A percentile compares a stretch with the other conserved stretches of the same genome.
Conservation (phyloP, 768 basidiomycete genomes). For the Tylopilus intermedius region DNA sequence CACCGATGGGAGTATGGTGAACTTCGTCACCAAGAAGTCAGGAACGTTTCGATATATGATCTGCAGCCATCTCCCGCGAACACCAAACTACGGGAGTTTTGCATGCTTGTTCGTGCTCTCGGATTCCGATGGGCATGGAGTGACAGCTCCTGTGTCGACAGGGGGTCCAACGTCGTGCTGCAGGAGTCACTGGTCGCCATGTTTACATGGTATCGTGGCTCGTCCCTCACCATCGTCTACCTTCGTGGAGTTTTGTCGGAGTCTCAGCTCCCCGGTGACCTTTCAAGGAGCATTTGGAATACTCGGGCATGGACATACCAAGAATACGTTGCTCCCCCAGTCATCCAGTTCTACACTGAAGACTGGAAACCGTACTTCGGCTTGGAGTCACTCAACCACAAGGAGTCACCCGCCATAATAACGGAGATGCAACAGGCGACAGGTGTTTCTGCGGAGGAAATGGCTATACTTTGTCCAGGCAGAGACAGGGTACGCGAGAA, state of each 20-base stretch:
- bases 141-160: neutral
- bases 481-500: neutral
- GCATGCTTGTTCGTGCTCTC: neutral
- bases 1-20: neutral
- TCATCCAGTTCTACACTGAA: conserved; percentile 7
- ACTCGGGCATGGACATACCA: conserved; percentile 10
- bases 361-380: conserved; percentile 13
- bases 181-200: neutral
- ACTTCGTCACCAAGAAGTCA: neutral
- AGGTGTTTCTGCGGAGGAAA: neutral
- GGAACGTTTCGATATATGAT: neutral
- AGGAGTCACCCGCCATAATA: neutral
- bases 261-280: neutral
- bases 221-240: neutral
- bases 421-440: neutral
- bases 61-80: neutral
- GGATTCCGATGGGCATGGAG: neutral
- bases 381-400: conserved; percentile 2
- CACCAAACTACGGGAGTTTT: neutral
- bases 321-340: conserved; percentile 5
- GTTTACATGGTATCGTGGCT: neutral
- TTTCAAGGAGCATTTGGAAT: conserved; percentile 10
- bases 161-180: neutral
- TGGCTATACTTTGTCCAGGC: neutral
- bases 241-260: neutral